Evolutionary conservation across 495 filamentous ascomycete species (phyloP), one percentile per base, ranked within the genome.

Genomic region (Lepidopterella palustris): DNA sequence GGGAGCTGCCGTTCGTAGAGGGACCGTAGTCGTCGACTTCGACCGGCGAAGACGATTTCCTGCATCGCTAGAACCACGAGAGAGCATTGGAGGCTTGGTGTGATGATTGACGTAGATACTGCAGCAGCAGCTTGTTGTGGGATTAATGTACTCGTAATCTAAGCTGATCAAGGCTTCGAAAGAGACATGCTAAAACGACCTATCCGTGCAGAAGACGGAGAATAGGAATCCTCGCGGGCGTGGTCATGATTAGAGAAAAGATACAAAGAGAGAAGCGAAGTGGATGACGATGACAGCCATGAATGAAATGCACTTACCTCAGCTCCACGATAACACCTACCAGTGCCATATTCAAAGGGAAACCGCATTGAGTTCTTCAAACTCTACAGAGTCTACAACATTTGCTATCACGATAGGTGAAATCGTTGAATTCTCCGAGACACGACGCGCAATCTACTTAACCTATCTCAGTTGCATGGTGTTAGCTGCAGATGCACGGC

Each of bases 21-120:
- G 57, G 23, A 67, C 58, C 6, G 72, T 67, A 0, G 68, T 64
- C 8, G 59, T 63, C 8, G 72, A 72, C 42, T 70, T 72, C 27
- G 67, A 68, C 24, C 69, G 60, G 11, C 64, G 60, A 0, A 74
- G 58, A 47, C 72, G 68, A 20, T 63, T 64, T 47, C 55, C 67
- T 13, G 66, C 67, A 50, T 64, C 63, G 62, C 68, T 70, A 27
- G 68, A 70, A 8, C 63, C 62, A 5, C 66, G 57, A 13, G 71
- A 60, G 51, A 72, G 70, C 71, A 72, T 73, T n/a, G 51, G 9
- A 24, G 21, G 9, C 13, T 10, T n/a, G n/a, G n/a, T 13, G 9
- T 50, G 45, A 9, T 23, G 9, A n/a, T n/a, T n/a, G n/a, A n/a
- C n/a, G n/a, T n/a, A n/a, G n/a, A 54, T 23, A 27, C 23, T 54